Base-by-base conservation (phyloP, 2,329 filamentous ascomycete genomes). In the Aureobasidium sp. region DNA sequence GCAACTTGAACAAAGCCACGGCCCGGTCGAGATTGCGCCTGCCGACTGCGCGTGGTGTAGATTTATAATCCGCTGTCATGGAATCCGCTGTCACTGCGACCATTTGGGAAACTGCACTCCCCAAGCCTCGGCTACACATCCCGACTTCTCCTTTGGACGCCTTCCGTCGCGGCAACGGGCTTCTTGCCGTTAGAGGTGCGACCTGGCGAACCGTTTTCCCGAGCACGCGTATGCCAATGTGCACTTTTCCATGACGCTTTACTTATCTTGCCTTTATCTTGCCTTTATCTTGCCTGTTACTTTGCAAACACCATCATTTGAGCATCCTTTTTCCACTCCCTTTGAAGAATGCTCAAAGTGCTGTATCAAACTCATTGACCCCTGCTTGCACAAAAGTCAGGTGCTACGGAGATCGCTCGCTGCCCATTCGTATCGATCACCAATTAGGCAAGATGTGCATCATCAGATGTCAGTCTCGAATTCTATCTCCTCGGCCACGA, bases 11-110 rank as follows among this genome's bases (percentile, higher is more conserved):
- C 5, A 12, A 27, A 36, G 29, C 15, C 34, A 39, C 34, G 29
- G 31, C 8, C 49, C 34, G 49, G 20, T 52, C 49, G 49, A 52
- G 31, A 37, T 52, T 25, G 49, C 31, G 15, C 31, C 31, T 34
- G 31, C 9, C 31, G 31, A 12, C 31, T 34, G 31, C 9, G 12
- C 31, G 22, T 8, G 20, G 36, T 29, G 6, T 55, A 41, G 51
- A 55, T 42, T 55, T 55, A 55, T 55, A 37, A 55, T 37, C 51
- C 25, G 25, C 37, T 55, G 51, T 55, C 51, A 55, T 55, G 22
- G 34, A 25, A 6, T 14, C 36, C 27, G 45, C 49, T 53, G 49
- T 53, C 49, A 53, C 34, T 41, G 20, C 14, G 25, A 25, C 29
- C 5, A 25, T 29, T 41, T 29, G 51, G 51, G 51, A 25, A 55